Evolutionary conservation across 345 rosid species (phyloP), one percentile per base, ranked within the genome.

Genomic region (Kernera saxatilis): DNA sequence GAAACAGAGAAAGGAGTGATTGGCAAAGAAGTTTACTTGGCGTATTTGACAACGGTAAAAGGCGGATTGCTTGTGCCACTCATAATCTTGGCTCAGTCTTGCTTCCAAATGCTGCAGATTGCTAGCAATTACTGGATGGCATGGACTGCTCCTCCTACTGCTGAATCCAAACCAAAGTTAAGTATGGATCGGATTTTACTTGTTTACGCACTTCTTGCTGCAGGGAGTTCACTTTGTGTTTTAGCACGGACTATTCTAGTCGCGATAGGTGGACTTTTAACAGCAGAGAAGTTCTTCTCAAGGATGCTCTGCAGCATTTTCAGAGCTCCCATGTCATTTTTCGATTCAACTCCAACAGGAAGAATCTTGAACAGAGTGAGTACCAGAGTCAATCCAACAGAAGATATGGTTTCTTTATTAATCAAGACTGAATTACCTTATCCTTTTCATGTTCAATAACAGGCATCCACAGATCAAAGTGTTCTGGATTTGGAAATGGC

Each of bases 121-220:
- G 87, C 89, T 22, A 90, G 98, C 62, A 93, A 93, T 59, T 93
- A 88, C 58, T 93, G 98, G 98, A 90, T 93, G 92, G 93, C 98
- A 53, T 90, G 96, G 95, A 77, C 88, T 80, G 81, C 84, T 77
- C 91, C 98, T 71, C 71, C 98, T 35, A 82, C 92, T 32, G 78
- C 77, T 29, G 86, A 88, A 6, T 72, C 79, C 14, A 27, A 76
- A 58, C 90, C 95, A 63, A 73, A 41, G 59, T 10, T 82, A 4
- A 70, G 78, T 22, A 88, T 90, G 98, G 79, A 83, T 8, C 51
- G 72, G 48, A 70, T 93, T 37, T 71, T 93, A 67, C 86, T 84
- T 57, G 89, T 90, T 56, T 93, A 93, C 46, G 36, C 75, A 1
- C 75, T 90, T 48, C 92, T 93, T 46, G 79, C 93, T 25, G 84